phyloP scores from a whole-genome alignment of 2,329 filamentous ascomycete species.

The Trichoderma arundinaceum region DNA sequence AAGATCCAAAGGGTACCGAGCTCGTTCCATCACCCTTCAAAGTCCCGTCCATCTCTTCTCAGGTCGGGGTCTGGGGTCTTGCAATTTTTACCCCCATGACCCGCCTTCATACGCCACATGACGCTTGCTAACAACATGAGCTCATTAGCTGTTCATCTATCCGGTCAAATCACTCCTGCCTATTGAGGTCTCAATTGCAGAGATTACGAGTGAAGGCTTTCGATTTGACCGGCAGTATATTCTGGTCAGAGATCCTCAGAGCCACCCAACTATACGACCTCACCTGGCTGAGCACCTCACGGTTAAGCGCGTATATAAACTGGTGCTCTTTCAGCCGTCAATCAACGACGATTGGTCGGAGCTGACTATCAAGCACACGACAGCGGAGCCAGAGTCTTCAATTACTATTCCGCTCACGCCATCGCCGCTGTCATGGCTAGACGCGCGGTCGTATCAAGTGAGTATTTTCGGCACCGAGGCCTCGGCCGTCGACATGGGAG shows the following conservation, averaged over 20 bases:
- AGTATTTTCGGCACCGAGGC: conserved; percentile 35
- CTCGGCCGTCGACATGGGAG: conserved; percentile 34
- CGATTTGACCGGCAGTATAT: conserved; percentile 36
- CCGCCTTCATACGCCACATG: not conserved
- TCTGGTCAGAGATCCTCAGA: conserved; percentile 31
- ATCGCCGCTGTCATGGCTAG: conserved; percentile 31
- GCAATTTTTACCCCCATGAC: not conserved
- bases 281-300: conserved; percentile 34
- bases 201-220: conserved; percentile 35
- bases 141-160: conserved; percentile 35
- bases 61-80: not conserved
- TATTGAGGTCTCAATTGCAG: conserved; percentile 34
- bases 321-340: conserved; percentile 34
- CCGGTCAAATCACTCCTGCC: conserved; percentile 35
- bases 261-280: conserved; percentile 12
- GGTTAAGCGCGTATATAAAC: conserved; percentile 32
- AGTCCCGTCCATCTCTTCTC: not conserved
- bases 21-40: not conserved
- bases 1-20: conserved; percentile 33
- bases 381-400: conserved; percentile 30
- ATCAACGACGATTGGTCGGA: conserved; percentile 35
- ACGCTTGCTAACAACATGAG: not conserved
- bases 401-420: conserved; percentile 35
- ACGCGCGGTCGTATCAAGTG: conserved; percentile 32
- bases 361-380: conserved; percentile 33